Evolutionary conservation across 805 yeast genomes (phyloP), one percentile per base, ranked within the genome.

Genomic region (Yamadazyma scolyti): DNA sequence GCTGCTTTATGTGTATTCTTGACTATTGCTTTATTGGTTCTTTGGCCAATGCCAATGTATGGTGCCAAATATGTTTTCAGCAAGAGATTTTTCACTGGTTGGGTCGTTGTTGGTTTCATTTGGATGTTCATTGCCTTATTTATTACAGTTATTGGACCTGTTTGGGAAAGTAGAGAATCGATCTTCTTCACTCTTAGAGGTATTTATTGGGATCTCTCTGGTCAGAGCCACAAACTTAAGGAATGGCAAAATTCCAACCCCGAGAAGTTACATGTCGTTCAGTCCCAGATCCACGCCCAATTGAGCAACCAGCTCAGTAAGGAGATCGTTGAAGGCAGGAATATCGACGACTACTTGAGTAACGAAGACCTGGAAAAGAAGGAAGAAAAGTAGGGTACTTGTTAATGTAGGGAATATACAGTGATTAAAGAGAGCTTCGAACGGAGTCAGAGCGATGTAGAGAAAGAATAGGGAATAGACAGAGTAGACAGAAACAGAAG

Each of bases 41-140:
- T 87, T 18, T 86, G 94, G 93, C 96, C 96, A 48, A 83, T 87
- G 87, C 96, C 96, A 43, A 81, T 88, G 93, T 87, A 81, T 54
- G 96, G 95, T 19, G 51, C 81, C 4, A 70, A 73, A 3, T 87
- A 87, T 50, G 66, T 87, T 23, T 88, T 87, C 58, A 75, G 85
- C 31, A 79, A 75, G 54, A 58, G 55, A 34, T 85, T 85, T 61
- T 88, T 87, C 58, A 83, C 93, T 5, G 96, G 95, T 26, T 88
- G 96, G 96, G 73, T 88, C 28, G 76, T 71, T 21, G 94, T 87
- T 18, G 77, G 81, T 37, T 75, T 88, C 31, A 76, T 86, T 36
- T 87, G 95, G 95, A 61, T 85, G 20, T 85, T 84, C 59, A 65
- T 73, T 46, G 72, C 82, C 21, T 77, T 76, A 0, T 68, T 71